Evolutionary conservation across 148 eudicot genomes (phyloP).

Genomic region (Spergularia bocconei): DNA sequence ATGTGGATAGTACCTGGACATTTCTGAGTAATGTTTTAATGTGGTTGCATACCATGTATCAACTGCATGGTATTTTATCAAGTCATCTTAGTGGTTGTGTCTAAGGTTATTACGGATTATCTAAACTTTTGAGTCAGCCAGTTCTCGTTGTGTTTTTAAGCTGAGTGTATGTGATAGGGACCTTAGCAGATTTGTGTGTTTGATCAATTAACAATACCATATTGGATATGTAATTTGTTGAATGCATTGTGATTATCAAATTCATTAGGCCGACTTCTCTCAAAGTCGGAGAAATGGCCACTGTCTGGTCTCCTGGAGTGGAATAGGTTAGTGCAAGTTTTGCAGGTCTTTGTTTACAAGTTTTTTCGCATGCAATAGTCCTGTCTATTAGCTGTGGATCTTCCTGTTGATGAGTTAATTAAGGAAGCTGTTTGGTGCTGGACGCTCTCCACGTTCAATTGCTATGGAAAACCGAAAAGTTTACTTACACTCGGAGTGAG

Average conservation of each 20-base stretch:
- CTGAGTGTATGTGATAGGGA: constrained; percentile 26
- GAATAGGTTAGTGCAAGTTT: background rate
- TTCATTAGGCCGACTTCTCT: background rate
- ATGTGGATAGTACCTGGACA: constrained; percentile 16
- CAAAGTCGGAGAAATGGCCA: background rate
- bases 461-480: no score
- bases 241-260: constrained; percentile 20
- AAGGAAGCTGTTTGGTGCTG: no score
- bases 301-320: background rate
- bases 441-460: no score
- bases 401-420: no score
- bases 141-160: constrained; percentile 14
- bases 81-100: constrained; percentile 11
- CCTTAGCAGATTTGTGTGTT: constrained; percentile 27
- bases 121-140: constrained; percentile 15
- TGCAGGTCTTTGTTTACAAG: background rate
- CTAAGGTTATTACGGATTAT: constrained; percentile 7
- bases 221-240: constrained; percentile 23
- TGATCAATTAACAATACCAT: constrained; percentile 7
- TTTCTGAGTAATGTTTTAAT: background rate
- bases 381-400: background rate
- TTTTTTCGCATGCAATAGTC: no score
- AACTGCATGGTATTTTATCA: constrained; percentile 18
- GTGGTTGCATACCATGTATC: constrained; percentile 25
- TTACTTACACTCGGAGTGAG: no score